Conservation (phyloP, 257 asterid species). For the Solanum commersonii region DNA sequence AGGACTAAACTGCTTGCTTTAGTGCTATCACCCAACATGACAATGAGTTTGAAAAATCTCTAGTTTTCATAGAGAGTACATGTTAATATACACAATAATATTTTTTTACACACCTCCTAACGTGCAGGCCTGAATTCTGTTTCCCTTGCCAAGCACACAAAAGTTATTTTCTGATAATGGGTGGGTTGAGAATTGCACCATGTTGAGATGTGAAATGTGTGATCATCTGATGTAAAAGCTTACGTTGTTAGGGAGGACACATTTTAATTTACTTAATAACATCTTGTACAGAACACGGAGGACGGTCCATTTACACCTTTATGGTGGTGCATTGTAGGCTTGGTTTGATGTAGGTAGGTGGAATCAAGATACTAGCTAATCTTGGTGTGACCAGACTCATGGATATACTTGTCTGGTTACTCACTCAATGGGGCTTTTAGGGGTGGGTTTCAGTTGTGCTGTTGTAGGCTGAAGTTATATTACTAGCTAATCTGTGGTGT, state of each 20-base stretch:
- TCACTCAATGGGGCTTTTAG: not conserved
- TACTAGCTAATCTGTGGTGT: not conserved
- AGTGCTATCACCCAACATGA: not conserved
- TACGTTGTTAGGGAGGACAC: not conserved
- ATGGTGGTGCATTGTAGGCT: not conserved
- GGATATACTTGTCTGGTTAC: not conserved
- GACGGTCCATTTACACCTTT: not conserved
- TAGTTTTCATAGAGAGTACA: not conserved
- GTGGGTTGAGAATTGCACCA: not conserved
- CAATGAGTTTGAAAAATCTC: not conserved
- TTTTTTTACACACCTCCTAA: not conserved
- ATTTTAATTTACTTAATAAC: not conserved
- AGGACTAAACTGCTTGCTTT: not conserved
- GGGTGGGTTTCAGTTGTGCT: not conserved
- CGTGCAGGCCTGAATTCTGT: not conserved
- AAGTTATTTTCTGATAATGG: not conserved
- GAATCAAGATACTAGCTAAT: not conserved
- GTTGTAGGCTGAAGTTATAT: not conserved
- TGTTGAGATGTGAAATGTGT: not conserved
- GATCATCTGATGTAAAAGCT: not conserved
- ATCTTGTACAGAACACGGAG: not conserved
- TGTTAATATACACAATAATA: not conserved
- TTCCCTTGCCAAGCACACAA: not conserved
- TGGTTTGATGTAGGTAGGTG: not conserved
- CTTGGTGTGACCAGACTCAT: not conserved